Evolutionary conservation across 108 stramenopile genomes (phyloP).

Genomic region (Pseudonitzschia pungens): DNA sequence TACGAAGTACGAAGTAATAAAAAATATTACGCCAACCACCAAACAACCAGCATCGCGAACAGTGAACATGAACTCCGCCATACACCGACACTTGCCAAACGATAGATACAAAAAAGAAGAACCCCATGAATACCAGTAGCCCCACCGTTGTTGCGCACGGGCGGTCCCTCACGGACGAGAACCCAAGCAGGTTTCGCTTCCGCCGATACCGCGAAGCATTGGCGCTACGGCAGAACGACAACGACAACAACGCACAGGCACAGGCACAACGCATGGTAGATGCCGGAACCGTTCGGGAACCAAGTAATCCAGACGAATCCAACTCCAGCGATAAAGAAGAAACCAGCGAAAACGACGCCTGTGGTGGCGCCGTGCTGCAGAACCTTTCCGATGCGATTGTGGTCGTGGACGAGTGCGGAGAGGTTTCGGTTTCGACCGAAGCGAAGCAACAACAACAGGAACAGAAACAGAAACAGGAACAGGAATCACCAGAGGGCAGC

Average conservation of each 20-base stretch:
- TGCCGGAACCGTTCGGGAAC: no score
- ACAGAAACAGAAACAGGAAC: background rate
- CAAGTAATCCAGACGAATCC: background rate
- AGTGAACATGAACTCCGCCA: no score
- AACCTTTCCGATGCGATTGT: constrained; percentile 7
- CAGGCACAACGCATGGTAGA: background rate
- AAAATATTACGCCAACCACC: no score
- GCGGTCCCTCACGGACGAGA: no score
- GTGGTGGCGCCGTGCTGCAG: constrained; percentile 14
- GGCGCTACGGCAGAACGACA: constrained; percentile 7
- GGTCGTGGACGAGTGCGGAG: constrained; percentile 10
- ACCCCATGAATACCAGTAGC: no score
- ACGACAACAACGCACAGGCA: background rate
- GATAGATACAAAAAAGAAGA: no score
- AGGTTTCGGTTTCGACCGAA: background rate
- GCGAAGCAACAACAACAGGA: background rate
- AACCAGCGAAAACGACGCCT: background rate
- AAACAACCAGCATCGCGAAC: no score
- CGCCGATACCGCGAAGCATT: constrained; percentile 42
- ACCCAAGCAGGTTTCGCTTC: constrained; percentile 22
- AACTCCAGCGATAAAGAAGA: background rate
- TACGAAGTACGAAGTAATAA: no score
- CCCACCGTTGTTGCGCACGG: no score
- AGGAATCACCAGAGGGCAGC: background rate
- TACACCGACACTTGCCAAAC: no score